Percentiles rank a stretch among this genome's conserved stretches.
Conservation (phyloP, 164 flowering plant species). For the Sextonia rubra region DNA sequence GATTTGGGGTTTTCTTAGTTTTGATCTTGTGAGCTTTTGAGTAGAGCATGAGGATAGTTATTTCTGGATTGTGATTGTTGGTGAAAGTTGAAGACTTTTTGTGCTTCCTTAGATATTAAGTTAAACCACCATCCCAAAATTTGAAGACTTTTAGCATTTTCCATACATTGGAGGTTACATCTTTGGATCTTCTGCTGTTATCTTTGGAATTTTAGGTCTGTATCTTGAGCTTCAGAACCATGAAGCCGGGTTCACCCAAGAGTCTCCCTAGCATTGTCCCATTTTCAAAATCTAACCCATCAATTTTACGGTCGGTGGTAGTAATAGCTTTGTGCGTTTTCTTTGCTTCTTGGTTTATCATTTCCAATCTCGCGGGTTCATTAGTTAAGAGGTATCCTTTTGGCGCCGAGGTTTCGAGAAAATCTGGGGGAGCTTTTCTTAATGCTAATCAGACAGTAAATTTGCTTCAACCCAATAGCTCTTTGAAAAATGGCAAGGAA, state of each 20-base stretch:
- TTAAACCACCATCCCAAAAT: no score
- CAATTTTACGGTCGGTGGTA: conserved; percentile 45
- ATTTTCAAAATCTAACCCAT: conserved; percentile 41
- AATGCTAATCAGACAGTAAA: neutral
- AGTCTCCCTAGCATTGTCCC: conserved; percentile 21
- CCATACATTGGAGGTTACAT: no score
- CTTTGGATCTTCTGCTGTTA: no score
- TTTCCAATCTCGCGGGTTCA: conserved; percentile 45
- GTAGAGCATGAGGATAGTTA: no score
- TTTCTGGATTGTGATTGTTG: no score
- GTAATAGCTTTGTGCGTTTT: conserved; percentile 58
- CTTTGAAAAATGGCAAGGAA: neutral
- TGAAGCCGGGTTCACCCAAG: conserved; percentile 39
- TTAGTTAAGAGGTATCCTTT: conserved; percentile 46
- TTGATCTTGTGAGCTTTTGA: no score
- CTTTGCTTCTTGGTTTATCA: conserved; percentile 47
- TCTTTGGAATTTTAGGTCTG: neutral
- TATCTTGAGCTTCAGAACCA: conserved; percentile 14
- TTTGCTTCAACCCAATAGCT: neutral
- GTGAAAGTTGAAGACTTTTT: no score
- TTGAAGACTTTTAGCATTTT: no score
- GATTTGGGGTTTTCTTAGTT: no score
- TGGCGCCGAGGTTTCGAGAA: conserved; percentile 19
- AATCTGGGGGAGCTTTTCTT: conserved; percentile 6
- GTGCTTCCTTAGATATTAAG: no score